These are phyloP conservation scores for Sordariomycetes sp. DNA, from an alignment of 2,329 filamentous ascomycete genomes.

Conservation along the genomic window DNA sequence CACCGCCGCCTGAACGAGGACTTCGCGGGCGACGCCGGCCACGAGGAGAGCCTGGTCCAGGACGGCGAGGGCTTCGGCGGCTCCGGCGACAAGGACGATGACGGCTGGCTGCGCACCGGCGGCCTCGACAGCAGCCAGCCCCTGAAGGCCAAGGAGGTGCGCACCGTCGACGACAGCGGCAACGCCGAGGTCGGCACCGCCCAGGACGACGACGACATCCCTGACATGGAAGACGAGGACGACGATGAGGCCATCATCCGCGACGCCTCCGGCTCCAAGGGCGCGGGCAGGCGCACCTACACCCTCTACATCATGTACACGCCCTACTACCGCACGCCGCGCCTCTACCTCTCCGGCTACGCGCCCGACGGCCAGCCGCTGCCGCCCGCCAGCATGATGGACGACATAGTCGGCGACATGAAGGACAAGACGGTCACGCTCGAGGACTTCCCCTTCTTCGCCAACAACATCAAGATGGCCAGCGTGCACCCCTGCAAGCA, in stretches of 20 bases:
- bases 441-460: slow-evolving; percentile 94
- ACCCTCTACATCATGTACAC: slow-evolving; percentile 98
- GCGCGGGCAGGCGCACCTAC: slow-evolving; percentile 80
- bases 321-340: slow-evolving; percentile 90
- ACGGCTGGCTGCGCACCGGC: slow-evolving; percentile 87
- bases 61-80: slow-evolving; percentile 60
- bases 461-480: slow-evolving; percentile 87
- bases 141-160: slow-evolving; percentile 68
- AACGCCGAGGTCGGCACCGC: slow-evolving; percentile 70
- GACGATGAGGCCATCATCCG: slow-evolving; percentile 95
- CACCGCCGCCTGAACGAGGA: slow-evolving; percentile 85
- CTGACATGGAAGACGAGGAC: slow-evolving; percentile 97
- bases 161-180: slow-evolving; percentile 82
- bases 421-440: slow-evolving; percentile 98
- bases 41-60: slow-evolving; percentile 77
- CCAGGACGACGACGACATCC: slow-evolving; percentile 73
- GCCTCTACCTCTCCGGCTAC: slow-evolving; percentile 92
- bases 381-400: slow-evolving; percentile 82
- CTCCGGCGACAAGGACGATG: slow-evolving; percentile 54
- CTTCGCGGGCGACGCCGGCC: slow-evolving; percentile 80
- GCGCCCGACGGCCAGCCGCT: slow-evolving; percentile 70
- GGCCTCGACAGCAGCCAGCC: slow-evolving; percentile 68
- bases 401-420: slow-evolving; percentile 93
- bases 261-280: slow-evolving; percentile 45
- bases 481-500: slow-evolving; percentile 97